These are phyloP conservation scores for Senecio squalidus DNA, from an alignment of 140 eudicot genomes.

Conservation along the genomic window DNA sequence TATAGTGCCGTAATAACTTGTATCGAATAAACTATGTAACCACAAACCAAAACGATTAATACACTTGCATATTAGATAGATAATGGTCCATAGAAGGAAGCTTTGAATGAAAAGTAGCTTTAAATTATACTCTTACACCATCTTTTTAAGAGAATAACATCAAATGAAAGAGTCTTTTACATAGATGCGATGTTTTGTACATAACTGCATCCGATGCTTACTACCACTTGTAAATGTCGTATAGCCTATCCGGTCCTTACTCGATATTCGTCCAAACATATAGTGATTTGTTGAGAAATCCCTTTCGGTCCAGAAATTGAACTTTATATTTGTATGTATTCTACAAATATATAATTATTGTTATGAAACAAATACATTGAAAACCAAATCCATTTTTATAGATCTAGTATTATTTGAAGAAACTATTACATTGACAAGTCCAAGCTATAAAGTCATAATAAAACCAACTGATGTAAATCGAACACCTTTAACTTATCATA, in stretches of 20 bases:
- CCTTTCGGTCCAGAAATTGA: not conserved
- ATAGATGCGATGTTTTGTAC: conserved; percentile 23
- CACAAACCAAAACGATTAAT: not conserved
- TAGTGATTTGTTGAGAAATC: conserved; percentile 13
- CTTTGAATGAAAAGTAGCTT: conserved; percentile 57
- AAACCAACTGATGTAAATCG: too few species aligned
- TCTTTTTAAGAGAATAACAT: conserved; percentile 49
- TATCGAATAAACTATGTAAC: not conserved
- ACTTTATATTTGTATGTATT: conserved; percentile 5
- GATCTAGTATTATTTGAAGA: too few species aligned
- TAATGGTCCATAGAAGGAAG: conserved; percentile 31
- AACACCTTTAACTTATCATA: too few species aligned
- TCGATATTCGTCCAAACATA: conserved; percentile 6
- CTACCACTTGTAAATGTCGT: conserved; percentile 18
- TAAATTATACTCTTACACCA: conserved; percentile 65
- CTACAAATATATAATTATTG: too few species aligned
- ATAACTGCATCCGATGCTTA: conserved; percentile 31
- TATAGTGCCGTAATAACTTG: not conserved
- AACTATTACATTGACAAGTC: too few species aligned
- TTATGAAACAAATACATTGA: too few species aligned
- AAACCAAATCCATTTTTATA: too few species aligned
- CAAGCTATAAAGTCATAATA: too few species aligned
- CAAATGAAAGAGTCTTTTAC: conserved; percentile 21
- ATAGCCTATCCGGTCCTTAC: conserved; percentile 22
- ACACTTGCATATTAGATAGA: conserved; percentile 21